Evolutionary conservation across 2,329 filamentous ascomycete genomes (phyloP).

Genomic region (Calonectria pseudoreteaudii): DNA sequence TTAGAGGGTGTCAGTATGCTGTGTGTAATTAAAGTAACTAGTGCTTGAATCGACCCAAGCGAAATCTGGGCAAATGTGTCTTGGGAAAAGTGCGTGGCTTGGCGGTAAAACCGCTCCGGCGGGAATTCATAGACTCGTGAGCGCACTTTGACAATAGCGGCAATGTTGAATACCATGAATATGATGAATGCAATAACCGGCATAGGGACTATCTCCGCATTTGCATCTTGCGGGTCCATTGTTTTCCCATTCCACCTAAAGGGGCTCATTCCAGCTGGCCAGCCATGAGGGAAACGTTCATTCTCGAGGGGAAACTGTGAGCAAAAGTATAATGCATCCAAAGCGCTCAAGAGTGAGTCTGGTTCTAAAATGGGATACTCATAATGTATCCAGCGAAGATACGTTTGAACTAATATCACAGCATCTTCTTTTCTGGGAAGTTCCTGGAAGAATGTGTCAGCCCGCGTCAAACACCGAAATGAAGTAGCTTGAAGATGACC

Average conservation of each 20-base stretch:
- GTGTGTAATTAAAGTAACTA: constrained; percentile 47
- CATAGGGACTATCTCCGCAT: constrained; percentile 25
- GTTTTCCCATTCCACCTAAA: constrained; percentile 39
- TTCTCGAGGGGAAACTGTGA: neutral
- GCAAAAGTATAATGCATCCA: constrained; percentile 38
- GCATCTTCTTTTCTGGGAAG: constrained; percentile 37
- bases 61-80: constrained; percentile 50
- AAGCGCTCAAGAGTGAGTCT: constrained; percentile 29
- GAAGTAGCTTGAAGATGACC: neutral
- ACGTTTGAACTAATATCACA: constrained; percentile 32
- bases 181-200: constrained; percentile 46
- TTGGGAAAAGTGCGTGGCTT: constrained; percentile 45
- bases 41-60: constrained; percentile 46
- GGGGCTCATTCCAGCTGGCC: constrained; percentile 29
- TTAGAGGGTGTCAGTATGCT: constrained; percentile 49
- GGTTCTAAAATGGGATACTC: constrained; percentile 39
- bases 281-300: constrained; percentile 27
- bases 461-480: neutral
- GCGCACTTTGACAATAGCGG: constrained; percentile 48
- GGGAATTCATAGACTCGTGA: constrained; percentile 49
- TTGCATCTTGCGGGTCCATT: constrained; percentile 8
- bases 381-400: constrained; percentile 37
- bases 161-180: constrained; percentile 51
- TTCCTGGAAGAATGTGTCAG: constrained; percentile 25
- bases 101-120: constrained; percentile 48